Conservation (phyloP, 345 rosid genomes). For the Arabidopsis arenosa region DNA sequence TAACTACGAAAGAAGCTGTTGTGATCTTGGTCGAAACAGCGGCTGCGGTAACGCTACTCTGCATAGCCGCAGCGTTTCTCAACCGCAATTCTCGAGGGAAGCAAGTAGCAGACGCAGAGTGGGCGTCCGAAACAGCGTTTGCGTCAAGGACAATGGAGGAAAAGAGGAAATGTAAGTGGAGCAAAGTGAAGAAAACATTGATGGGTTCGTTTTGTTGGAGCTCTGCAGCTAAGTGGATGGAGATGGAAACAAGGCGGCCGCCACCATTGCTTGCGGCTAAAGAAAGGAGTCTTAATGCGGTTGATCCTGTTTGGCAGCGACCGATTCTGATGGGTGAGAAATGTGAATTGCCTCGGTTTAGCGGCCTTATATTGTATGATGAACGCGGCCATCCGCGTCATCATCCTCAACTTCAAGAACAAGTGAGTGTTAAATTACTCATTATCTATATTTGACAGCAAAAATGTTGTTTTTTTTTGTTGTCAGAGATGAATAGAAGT, state of each 20-base stretch:
- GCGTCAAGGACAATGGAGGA: conserved; percentile 11
- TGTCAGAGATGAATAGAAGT: conserved; percentile 12
- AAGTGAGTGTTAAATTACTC: conserved; percentile 30
- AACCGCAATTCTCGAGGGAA: conserved; percentile 50
- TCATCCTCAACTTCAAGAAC: conserved; percentile 40
- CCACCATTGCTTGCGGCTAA: conserved; percentile 42
- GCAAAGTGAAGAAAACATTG: conserved; percentile 52
- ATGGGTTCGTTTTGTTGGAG: conserved; percentile 80
- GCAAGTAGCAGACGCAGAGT: conserved; percentile 43
- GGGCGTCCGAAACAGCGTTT: conserved; percentile 23
- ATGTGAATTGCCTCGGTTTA: conserved; percentile 75
- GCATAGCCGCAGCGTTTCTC: conserved; percentile 48
- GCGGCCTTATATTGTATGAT: conserved; percentile 83
- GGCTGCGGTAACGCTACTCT: conserved; percentile 52
- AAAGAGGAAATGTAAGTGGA: conserved; percentile 47
- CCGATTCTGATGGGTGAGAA: conserved; percentile 92
- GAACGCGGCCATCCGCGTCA: conserved; percentile 58
- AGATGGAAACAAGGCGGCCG: conserved; percentile 24
- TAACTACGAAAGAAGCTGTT: conserved; percentile 60
- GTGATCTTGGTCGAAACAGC: conserved; percentile 57
- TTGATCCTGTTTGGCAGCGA: conserved; percentile 76
- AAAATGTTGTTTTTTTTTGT: conserved; percentile 1
- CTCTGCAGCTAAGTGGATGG: conserved; percentile 61
- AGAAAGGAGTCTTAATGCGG: conserved; percentile 61
- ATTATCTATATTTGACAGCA: neutral